These are phyloP conservation scores for Sarocladium brachiariae DNA, from an alignment of 2,329 filamentous ascomycete species.

Conservation along the genomic window DNA sequence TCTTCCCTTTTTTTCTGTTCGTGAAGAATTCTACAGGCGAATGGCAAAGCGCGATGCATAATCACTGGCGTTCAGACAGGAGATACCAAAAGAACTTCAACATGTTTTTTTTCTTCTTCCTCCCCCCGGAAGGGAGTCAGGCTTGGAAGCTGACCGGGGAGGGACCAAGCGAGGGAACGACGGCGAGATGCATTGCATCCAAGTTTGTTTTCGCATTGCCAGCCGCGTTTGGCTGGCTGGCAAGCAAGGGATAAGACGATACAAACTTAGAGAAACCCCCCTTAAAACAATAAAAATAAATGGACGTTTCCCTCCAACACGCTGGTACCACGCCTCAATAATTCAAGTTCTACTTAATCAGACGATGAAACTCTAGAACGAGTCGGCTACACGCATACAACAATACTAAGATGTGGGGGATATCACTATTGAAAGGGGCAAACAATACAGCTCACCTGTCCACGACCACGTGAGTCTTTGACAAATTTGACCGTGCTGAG, in stretches of 20 bases:
- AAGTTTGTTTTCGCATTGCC: not conserved
- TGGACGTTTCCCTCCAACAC: not conserved
- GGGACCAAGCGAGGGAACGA: slow-evolving; percentile 4
- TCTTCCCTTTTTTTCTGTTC: slow-evolving; percentile 7
- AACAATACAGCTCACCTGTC: too few relatives aligned
- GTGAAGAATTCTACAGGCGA: slow-evolving; percentile 5
- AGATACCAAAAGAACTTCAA: slow-evolving; percentile 40
- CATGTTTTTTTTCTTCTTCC: slow-evolving; percentile 31
- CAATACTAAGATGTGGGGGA: too few relatives aligned
- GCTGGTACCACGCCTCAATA: too few relatives aligned
- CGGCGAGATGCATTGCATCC: slow-evolving; percentile 1
- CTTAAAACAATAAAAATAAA: not conserved
- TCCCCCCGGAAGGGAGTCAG: slow-evolving; percentile 2
- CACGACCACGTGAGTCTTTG: too few relatives aligned
- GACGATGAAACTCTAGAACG: not conserved
- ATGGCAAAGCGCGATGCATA: slow-evolving; percentile 16
- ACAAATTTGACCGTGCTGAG: too few relatives aligned
- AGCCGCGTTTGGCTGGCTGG: not conserved
- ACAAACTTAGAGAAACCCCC: slow-evolving; percentile 6
- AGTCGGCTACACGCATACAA: not conserved
- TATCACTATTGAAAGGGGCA: too few relatives aligned
- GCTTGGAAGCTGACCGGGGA: slow-evolving; percentile 14
- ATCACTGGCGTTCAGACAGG: slow-evolving; percentile 32
- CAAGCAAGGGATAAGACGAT: not conserved
- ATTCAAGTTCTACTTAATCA: too few relatives aligned